Percentiles rank a stretch among this genome's conserved stretches.
phyloP scores from a whole-genome alignment of 331 rosid species.

The Malus hybrid region DNA sequence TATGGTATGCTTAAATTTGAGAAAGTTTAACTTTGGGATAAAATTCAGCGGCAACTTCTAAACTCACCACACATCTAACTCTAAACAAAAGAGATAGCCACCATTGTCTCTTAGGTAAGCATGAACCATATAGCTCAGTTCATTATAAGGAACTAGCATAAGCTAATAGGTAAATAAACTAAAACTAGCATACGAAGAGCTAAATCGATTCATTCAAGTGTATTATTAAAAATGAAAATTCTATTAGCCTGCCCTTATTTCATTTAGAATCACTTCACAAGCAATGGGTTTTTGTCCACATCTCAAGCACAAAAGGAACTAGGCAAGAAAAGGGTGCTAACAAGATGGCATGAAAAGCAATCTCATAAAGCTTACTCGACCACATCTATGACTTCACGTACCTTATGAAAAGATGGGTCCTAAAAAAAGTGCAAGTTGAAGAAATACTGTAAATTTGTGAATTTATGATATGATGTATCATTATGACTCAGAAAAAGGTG shows the following conservation, averaged over 20 bases:
- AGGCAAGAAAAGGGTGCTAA: not conserved
- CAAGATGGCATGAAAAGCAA: not conserved
- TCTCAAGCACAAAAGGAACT: not conserved
- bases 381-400: not conserved
- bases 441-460: not conserved
- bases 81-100: not conserved
- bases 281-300: not conserved
- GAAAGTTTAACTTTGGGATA: not conserved
- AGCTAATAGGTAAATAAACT: not conserved
- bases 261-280: not conserved
- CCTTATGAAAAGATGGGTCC: not conserved
- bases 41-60: not conserved
- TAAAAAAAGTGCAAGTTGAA: not conserved
- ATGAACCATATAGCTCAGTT: too few relatives aligned
- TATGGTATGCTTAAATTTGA: not conserved
- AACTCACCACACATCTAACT: not conserved
- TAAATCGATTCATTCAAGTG: too few relatives aligned
- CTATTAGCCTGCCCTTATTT: not conserved
- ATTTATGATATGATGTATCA: not conserved
- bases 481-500: not conserved
- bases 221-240: too few relatives aligned
- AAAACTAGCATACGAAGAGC: not conserved
- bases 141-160: too few relatives aligned
- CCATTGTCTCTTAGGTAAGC: not conserved
- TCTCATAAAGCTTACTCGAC: not conserved